Evolutionary conservation across 1,284 basidiomycete genomes (phyloP).

Genomic region (Garcileccinum viscosum): DNA sequence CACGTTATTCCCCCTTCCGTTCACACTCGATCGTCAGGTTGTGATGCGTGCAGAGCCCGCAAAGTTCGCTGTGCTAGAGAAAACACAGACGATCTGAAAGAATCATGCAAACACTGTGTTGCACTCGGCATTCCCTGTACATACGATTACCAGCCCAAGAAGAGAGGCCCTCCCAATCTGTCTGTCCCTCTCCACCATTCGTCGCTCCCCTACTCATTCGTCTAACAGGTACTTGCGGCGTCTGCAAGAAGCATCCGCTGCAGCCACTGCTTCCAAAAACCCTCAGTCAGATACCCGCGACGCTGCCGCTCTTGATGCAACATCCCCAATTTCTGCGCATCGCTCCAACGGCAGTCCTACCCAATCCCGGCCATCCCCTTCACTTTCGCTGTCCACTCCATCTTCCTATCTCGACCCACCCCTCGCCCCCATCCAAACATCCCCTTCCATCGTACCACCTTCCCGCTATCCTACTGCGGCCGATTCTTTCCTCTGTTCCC

Average conservation of each 20-base stretch:
- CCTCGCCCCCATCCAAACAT: constrained; percentile 49
- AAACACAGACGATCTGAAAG: constrained; percentile 74
- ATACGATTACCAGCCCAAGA: constrained; percentile 91
- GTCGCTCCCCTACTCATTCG: not conserved
- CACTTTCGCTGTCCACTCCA: constrained; percentile 49
- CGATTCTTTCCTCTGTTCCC: constrained; percentile 64
- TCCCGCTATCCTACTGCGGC: constrained; percentile 75
- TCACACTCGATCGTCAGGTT: constrained; percentile 54
- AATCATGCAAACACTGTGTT: constrained; percentile 83
- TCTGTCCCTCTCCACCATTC: constrained; percentile 46
- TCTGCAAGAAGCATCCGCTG: constrained; percentile 78
- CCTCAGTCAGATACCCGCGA: constrained; percentile 37
- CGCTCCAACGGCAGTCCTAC: constrained; percentile 54
- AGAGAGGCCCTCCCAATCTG: constrained; percentile 88
- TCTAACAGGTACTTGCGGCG: constrained; percentile 71
- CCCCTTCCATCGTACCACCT: constrained; percentile 54
- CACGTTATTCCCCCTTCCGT: constrained; percentile 17
- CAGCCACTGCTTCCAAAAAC: constrained; percentile 57
- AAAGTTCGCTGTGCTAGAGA: constrained; percentile 83
- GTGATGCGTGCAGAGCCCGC: constrained; percentile 83
- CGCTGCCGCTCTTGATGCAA: constrained; percentile 45
- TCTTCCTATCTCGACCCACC: constrained; percentile 60
- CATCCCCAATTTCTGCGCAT: constrained; percentile 55
- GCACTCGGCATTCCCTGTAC: constrained; percentile 84
- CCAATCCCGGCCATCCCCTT: constrained; percentile 54